phyloP scores from a whole-genome alignment of 306 rosid genomes.

The Calophaca sinica region DNA sequence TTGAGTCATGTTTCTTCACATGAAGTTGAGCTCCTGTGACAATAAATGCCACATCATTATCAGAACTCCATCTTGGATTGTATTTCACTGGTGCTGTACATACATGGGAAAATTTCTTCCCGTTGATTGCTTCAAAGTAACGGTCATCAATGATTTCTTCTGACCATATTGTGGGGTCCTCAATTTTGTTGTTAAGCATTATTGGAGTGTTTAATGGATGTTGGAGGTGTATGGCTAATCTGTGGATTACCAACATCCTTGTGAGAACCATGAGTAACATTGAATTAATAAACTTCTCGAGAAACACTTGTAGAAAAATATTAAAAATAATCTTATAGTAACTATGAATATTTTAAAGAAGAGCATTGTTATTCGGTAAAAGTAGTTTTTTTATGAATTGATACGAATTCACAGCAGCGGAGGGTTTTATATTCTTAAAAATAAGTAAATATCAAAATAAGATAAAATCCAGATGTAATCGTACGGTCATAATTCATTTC shows the following conservation, averaged over 20 bases:
- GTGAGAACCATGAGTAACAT: background rate
- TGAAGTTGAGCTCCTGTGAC: conserved; percentile 92
- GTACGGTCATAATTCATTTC: too few relatives aligned
- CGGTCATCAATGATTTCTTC: conserved; percentile 60
- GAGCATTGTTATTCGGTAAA: too few relatives aligned
- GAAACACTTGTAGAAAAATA: too few relatives aligned
- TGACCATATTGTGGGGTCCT: conserved; percentile 65
- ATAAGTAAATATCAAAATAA: too few relatives aligned
- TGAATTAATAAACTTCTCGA: too few relatives aligned
- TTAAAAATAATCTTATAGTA: too few relatives aligned
- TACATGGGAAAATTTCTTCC: conserved; percentile 73
- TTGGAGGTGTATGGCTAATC: conserved; percentile 89
- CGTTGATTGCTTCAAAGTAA: conserved; percentile 64
- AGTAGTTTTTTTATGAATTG: too few relatives aligned
- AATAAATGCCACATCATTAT: conserved; percentile 54
- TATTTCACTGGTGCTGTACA: conserved; percentile 76
- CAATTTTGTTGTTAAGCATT: conserved; percentile 58
- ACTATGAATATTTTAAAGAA: too few relatives aligned
- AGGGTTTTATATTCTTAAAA: too few relatives aligned
- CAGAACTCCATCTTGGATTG: conserved; percentile 60
- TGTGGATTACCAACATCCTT: conserved; percentile 43
- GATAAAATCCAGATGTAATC: too few relatives aligned
- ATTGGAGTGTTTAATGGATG: conserved; percentile 70
- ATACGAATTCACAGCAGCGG: too few relatives aligned
- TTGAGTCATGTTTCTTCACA: conserved; percentile 65